These are phyloP conservation scores for barley (Hordeum vulgare) DNA, from an alignment of 176 grass and related monocot genomes.

Conservation along the genomic window MorexV3_pseudomolecules_assembly NC_058521.1:100040704-100041203, in stretches of 20 bases:
- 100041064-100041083: neutral
- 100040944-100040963: neutral
- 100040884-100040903: constrained; percentile 94
- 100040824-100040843: neutral
- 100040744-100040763: no score
- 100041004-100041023: neutral
- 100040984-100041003: neutral
- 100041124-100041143: neutral
- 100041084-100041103: neutral
- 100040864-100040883: constrained; percentile 82
- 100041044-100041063: neutral
- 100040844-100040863: neutral
- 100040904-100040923: no score
- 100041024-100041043: neutral
- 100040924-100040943: no score
- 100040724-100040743: no score
- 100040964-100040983: neutral
- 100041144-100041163: neutral
- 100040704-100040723: no score
- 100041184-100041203: no score
- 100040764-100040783: constrained; percentile 89
- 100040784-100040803: constrained; percentile 80
- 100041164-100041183: no score
- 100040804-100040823: constrained; percentile 32
- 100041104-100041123: neutral